Percentiles rank a stretch among this genome's conserved stretches.
These are phyloP conservation scores for Phenoliferia sp. DNA, from an alignment of 1,284 basidiomycete species.

Conservation along the genomic window DNA sequence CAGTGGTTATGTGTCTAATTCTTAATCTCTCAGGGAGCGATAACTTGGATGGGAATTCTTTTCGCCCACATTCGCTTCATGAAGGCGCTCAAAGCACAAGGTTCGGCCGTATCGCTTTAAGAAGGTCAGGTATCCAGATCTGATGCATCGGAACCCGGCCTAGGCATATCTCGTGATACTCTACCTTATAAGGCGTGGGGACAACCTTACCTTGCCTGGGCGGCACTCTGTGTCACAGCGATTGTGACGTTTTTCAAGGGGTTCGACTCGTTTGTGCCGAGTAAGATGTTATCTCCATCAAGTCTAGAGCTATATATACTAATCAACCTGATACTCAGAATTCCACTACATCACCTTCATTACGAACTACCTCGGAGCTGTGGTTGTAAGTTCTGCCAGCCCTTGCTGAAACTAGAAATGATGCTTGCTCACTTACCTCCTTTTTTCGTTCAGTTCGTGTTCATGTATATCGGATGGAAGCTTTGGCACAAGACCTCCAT, in stretches of 20 bases:
- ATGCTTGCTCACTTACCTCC: not conserved
- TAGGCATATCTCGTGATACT: slow-evolving; percentile 53
- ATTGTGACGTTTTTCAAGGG: slow-evolving; percentile 64
- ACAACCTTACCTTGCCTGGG: slow-evolving; percentile 48
- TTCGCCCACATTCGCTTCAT: slow-evolving; percentile 67
- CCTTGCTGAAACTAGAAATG: no score
- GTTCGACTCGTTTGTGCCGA: slow-evolving; percentile 55
- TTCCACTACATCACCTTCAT: slow-evolving; percentile 54
- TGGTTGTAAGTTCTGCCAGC: slow-evolving; percentile 38
- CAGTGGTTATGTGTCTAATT: not conserved
- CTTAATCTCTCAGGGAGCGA: slow-evolving; percentile 4
- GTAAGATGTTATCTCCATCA: no score
- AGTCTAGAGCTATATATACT: no score
- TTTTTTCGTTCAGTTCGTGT: slow-evolving; percentile 52
- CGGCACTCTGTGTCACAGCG: slow-evolving; percentile 44
- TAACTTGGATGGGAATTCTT: slow-evolving; percentile 54
- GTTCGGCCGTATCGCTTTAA: not conserved
- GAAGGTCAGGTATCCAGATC: no score
- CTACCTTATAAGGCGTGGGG: slow-evolving; percentile 64
- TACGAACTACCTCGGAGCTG: slow-evolving; percentile 48
- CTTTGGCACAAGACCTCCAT: slow-evolving; percentile 48
- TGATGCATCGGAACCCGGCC: no score
- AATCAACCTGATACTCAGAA: no score
- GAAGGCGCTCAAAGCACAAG: slow-evolving; percentile 62
- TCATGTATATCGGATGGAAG: slow-evolving; percentile 41